Base-by-base conservation (phyloP, 257 asterid genomes). In the Primulina tabacum region DNA sequence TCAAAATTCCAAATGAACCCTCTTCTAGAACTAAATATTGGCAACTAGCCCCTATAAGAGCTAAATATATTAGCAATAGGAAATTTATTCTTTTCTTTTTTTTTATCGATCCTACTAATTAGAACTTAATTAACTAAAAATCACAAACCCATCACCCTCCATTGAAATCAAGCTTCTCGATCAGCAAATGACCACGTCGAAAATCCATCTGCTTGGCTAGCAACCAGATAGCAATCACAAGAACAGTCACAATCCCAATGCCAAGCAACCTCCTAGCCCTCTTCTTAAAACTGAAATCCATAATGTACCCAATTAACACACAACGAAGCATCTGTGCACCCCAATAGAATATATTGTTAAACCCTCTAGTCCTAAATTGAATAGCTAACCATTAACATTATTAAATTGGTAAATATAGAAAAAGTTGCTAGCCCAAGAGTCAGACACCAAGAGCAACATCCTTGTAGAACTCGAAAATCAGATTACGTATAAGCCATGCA, bases 261-360 rank as follows among this genome's bases (percentile, higher is more conserved):
- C 95, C 95, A 5, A 84, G 53, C 75, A 88, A 72, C n/a, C 95
- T 92, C 47, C 95, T 74, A 2, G 65, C 70, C 76, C 82, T 81
- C 80, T 92, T 86, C 87, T 89, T 91, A 30, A 86, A 86, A 21
- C 86, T 81, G 72, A 81, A 86, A 55, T 88, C 96, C 92, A 84
- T 84, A 30, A 84, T 65, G 58, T 79, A 80, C 14, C 96, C 96
- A 12, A 88, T 82, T 5, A 84, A 62, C 16, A 94, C 78, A 7
- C 97, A 94, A 0, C 97, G 97, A 16, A 94, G 75, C 97, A 94
- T 94, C 79, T 94, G 97, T 0, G 99, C 99, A 0, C 81, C 91
- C 91, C 91, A 86, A 40, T 88, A 91, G 62, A 85, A 84, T 47
- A 86, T 68, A 11, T 84, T 78, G 74, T 91, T 94, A 71, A 94